phyloP scores from a whole-genome alignment of 2,329 filamentous ascomycete species.

The Alternaria metachromatica region DNA sequence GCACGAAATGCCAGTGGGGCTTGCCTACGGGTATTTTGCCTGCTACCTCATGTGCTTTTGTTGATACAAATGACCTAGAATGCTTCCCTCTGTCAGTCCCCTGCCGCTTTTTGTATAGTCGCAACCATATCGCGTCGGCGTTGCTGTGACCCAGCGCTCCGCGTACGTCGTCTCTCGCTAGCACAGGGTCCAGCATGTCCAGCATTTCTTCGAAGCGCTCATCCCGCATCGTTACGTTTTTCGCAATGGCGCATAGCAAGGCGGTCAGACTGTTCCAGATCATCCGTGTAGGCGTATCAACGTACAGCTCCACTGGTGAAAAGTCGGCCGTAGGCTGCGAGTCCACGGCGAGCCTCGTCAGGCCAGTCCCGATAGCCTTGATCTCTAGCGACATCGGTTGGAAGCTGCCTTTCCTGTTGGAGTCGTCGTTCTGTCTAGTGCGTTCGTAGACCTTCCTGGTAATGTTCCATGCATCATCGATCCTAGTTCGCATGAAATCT shows the following conservation, averaged over 20 bases:
- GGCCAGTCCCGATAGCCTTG: conserved; percentile 4
- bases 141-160: conserved; percentile 69
- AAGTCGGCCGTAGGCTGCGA: not conserved
- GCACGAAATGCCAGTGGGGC: conserved; percentile 18
- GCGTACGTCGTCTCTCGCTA: conserved; percentile 56
- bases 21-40: conserved; percentile 13
- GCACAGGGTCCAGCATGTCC: conserved; percentile 60
- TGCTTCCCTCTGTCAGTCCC: not conserved
- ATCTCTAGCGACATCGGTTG: conserved; percentile 3
- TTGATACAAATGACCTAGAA: not conserved
- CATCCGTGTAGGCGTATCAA: conserved; percentile 62
- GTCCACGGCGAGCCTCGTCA: conserved; percentile 9
- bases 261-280: conserved; percentile 69
- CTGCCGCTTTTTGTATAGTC: conserved; percentile 28
- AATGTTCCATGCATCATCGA: conserved; percentile 74
- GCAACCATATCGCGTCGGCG: conserved; percentile 78
- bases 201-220: conserved; percentile 75
- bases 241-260: conserved; percentile 67
- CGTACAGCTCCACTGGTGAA: conserved; percentile 52
- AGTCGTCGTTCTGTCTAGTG: conserved; percentile 17
- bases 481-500: conserved; percentile 78
- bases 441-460: conserved; percentile 48
- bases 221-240: conserved; percentile 69
- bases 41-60: not conserved
- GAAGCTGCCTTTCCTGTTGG: not conserved